A percentile compares a stretch with the other conserved stretches of the same genome.
phyloP scores from a whole-genome alignment of 768 basidiomycete genomes.

The Lactarius sanguifluus region DNA sequence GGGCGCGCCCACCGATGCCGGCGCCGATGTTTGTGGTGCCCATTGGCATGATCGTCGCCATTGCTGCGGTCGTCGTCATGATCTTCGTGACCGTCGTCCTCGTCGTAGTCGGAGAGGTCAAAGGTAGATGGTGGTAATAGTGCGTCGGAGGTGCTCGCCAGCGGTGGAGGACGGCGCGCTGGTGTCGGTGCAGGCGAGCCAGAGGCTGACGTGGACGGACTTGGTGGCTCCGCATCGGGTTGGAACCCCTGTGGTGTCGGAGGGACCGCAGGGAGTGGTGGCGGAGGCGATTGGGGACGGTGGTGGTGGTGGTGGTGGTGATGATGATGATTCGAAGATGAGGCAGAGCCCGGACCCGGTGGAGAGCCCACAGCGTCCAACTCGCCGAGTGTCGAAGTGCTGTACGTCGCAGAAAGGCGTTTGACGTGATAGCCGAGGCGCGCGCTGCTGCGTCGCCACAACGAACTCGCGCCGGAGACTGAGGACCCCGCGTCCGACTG shows the following conservation, averaged over 20 bases:
- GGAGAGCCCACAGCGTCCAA: not conserved
- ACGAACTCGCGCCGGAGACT: slow-evolving; percentile 16
- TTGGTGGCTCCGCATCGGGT: slow-evolving; percentile 5
- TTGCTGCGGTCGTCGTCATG: not conserved
- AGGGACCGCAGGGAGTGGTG: slow-evolving; percentile 7
- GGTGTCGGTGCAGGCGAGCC: slow-evolving; percentile 1
- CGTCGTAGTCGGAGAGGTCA: not conserved
- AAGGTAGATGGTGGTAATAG: not conserved
- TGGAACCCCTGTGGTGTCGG: slow-evolving; percentile 5
- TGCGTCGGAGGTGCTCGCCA: not conserved
- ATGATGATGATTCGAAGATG: not conserved
- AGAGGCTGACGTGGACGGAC: slow-evolving; percentile 6
- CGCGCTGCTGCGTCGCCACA: slow-evolving; percentile 27
- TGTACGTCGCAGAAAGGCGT: slow-evolving; percentile 18
- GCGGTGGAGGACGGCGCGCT: not conserved
- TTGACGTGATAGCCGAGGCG: slow-evolving; percentile 18
- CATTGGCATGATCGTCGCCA: slow-evolving; percentile 3
- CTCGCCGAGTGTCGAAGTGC: slow-evolving; percentile 14
- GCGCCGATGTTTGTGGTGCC: not conserved
- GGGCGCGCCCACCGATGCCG: not conserved
- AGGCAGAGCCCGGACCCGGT: not conserved
- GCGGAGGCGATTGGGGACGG: not conserved
- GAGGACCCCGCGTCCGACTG: slow-evolving; percentile 26
- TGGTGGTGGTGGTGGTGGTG: not conserved
- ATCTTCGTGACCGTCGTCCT: not conserved